Evolutionary conservation across 148 eudicot genomes (phyloP).

Genomic region (Chenopodium suecicum): DNA sequence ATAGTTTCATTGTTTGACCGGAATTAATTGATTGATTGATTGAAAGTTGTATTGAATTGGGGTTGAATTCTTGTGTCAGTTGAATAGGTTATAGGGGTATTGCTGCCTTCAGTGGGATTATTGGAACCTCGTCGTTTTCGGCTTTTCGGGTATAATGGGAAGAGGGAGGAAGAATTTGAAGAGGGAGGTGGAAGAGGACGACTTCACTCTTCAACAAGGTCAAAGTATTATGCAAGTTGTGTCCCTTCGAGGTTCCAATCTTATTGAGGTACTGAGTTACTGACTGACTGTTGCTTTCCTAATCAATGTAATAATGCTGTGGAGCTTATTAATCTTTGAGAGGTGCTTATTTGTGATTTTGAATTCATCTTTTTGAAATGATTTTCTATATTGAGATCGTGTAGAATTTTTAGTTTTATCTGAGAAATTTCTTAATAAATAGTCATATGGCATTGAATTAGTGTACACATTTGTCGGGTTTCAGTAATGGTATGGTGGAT

Average conservation of each 20-base stretch:
- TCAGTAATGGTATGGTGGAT: background rate
- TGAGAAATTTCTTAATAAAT: background rate
- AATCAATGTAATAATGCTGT: too few species aligned
- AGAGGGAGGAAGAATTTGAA: constrained; percentile 92
- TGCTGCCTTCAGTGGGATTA: background rate
- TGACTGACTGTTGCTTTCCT: background rate
- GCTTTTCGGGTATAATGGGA: constrained; percentile 24
- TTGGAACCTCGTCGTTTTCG: background rate
- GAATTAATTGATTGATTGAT: too few species aligned
- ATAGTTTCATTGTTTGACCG: background rate
- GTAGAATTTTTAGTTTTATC: too few species aligned
- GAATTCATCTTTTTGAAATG: background rate
- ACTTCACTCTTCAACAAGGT: constrained; percentile 48
- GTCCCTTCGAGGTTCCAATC: constrained; percentile 81
- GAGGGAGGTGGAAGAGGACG: constrained; percentile 61
- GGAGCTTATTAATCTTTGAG: background rate
- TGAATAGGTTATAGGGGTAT: background rate
- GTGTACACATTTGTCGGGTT: too few species aligned
- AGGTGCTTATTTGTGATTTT: background rate
- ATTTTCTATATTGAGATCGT: too few species aligned
- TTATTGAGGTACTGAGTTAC: constrained; percentile 53
- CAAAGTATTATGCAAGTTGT: constrained; percentile 83
- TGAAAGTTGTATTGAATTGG: background rate
- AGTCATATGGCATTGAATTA: too few species aligned
- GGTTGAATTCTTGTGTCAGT: background rate